Conservation (phyloP, 257 asterid species). For the Ehretia macrophylla region DNA sequence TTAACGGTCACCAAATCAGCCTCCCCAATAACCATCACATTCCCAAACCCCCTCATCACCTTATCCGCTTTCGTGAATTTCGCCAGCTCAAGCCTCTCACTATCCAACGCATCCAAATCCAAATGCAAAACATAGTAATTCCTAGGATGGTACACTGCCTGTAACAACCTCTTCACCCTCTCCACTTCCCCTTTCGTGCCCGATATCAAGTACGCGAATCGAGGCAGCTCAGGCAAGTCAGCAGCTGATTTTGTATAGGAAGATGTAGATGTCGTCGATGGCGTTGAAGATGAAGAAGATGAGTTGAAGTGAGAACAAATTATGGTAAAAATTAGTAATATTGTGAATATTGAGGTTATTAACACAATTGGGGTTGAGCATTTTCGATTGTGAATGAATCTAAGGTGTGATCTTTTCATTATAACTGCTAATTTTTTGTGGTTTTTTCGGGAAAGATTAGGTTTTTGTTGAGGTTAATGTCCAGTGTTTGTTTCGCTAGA, state of each 20-base stretch:
- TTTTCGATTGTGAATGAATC: constrained; percentile 32
- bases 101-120: constrained; percentile 69
- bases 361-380: constrained; percentile 45
- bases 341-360: constrained; percentile 21
- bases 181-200: constrained; percentile 58
- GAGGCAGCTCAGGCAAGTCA: constrained; percentile 52
- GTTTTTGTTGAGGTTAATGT: background rate
- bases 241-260: background rate
- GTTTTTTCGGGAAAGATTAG: constrained; percentile 13
- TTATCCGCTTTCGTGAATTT: constrained; percentile 51
- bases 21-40: constrained; percentile 83
- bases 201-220: constrained; percentile 73
- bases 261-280: background rate
- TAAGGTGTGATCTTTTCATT: constrained; percentile 55
- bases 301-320: constrained; percentile 22
- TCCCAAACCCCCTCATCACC: constrained; percentile 44
- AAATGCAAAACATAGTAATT: constrained; percentile 77
- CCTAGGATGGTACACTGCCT: constrained; percentile 79
- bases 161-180: constrained; percentile 65
- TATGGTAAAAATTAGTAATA: constrained; percentile 30
- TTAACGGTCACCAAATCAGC: constrained; percentile 66
- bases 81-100: constrained; percentile 70
- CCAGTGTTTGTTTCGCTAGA: background rate
- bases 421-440: no score
- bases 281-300: constrained; percentile 14